Evolutionary conservation across 129 eudicot genomes (phyloP), one percentile per base, ranked within the genome.

Genomic region (carrot (Daucus carota)): DNA sequence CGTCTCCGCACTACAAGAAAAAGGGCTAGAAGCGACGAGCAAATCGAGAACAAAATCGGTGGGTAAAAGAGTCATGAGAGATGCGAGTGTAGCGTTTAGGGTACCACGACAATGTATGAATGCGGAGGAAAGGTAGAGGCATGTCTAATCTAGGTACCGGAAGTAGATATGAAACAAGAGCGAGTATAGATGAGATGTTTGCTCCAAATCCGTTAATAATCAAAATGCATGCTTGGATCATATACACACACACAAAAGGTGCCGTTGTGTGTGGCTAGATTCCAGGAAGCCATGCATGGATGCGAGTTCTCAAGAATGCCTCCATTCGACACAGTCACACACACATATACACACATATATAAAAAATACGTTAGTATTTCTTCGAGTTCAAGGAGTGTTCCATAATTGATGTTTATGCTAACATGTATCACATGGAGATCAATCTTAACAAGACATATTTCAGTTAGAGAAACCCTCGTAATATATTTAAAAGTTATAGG

Each of bases 141-240:
- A 71, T 38, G 86, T 86, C 90, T 15, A 80, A 81, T 86, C 90
- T 71, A 63, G 28, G 26, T 84, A 43, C 88, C 81, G 15, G 32
- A 80, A 22, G 48, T 76, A 24, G 86, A 79, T 69, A 73, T 38
- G 75, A 79, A 62, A 77, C 73, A 77, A 84, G 80, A 76, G 66
- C 46, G 75, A 72, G 26, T 76, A 47, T 76, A 73, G 86, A 70
- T 72, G 72, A 73, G 77, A 87, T 87, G 84, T 84, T 79, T 73
- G 60, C 73, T 32, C 82, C 88, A 79, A 76, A 84, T 79, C 81
- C 83, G 76, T 87, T 77, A 81, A 80, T 79, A 60, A 84, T 78
- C 84, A 81, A 75, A 62, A 17, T 46, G 44, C 47, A 78, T 32
- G 33, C 44, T 45, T 31, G 43, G 29, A 32, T 71, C 31, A 34